phyloP scores from a whole-genome alignment of 2,329 filamentous ascomycete species.

The Fusarium dimerum region DNA sequence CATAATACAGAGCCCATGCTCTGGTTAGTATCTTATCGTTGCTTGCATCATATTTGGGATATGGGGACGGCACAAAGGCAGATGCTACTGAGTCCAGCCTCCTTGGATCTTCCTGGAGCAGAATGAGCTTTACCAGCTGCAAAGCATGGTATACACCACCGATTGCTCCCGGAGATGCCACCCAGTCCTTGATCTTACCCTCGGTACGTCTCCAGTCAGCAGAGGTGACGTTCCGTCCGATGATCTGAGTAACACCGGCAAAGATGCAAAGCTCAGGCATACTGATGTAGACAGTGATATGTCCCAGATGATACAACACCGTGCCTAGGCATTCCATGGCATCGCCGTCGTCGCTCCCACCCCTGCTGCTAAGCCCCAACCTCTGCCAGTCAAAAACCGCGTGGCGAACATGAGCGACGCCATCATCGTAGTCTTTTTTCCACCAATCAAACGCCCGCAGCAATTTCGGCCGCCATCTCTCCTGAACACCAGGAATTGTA shows the following conservation, averaged over 20 bases:
- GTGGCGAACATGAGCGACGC: constrained; percentile 28
- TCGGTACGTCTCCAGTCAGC: constrained; percentile 31
- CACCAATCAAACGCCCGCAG: constrained; percentile 31
- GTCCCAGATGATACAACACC: constrained; percentile 29
- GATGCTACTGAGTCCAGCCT: constrained; percentile 10
- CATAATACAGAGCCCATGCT: constrained; percentile 31
- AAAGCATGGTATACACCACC: constrained; percentile 30
- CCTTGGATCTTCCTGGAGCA: constrained; percentile 24
- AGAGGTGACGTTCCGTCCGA: constrained; percentile 28
- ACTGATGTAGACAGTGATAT: constrained; percentile 31
- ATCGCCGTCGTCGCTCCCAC: constrained; percentile 30
- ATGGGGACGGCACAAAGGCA: constrained; percentile 19
- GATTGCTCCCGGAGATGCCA: constrained; percentile 29
- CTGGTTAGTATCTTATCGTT: constrained; percentile 26
- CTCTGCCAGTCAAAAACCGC: constrained; percentile 32
- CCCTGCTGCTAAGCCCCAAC: constrained; percentile 24
- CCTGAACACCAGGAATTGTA: constrained; percentile 28
- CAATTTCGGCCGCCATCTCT: constrained; percentile 29
- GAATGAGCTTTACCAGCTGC: constrained; percentile 27
- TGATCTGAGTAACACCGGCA: constrained; percentile 28
- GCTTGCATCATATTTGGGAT: constrained; percentile 27
- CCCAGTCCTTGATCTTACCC: constrained; percentile 32
- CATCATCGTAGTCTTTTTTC: constrained; percentile 32
- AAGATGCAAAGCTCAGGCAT: constrained; percentile 33
- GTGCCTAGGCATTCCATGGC: constrained; percentile 30